Evolutionary conservation across 495 filamentous ascomycete genomes (phyloP).

Genomic region (Pyrenopolyporus hunteri): DNA sequence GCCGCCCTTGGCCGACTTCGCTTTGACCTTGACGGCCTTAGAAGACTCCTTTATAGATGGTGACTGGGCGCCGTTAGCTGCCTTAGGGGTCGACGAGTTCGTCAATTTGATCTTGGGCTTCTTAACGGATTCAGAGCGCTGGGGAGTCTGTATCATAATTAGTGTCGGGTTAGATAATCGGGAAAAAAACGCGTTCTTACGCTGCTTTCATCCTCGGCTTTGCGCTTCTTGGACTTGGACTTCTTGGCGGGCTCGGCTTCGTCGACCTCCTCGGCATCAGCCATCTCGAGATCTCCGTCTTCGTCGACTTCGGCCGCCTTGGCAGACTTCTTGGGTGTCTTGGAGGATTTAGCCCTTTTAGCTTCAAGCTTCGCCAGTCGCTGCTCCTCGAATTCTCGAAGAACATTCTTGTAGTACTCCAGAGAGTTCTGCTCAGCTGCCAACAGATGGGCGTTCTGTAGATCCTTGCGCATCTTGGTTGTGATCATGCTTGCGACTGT

Average conservation of each 20-base stretch:
- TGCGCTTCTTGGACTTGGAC: conserved; percentile 69
- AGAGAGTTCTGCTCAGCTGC: conserved; percentile 75
- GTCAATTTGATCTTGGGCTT: conserved; percentile 69
- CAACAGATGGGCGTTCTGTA: conserved; percentile 74
- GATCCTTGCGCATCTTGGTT: conserved; percentile 74
- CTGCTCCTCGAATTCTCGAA: conserved; percentile 70
- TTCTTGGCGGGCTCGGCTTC: conserved; percentile 62
- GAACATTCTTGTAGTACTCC: conserved; percentile 75
- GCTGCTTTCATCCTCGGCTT: conserved; percentile 70
- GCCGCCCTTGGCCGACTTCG: conserved; percentile 66
- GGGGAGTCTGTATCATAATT: conserved; percentile 62
- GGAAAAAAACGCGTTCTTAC: conserved; percentile 51
- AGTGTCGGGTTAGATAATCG: conserved; percentile 19
- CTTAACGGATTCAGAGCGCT: conserved; percentile 70
- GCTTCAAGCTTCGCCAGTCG: conserved; percentile 62
- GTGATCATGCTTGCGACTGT: conserved; percentile 66
- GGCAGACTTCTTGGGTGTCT: conserved; percentile 66
- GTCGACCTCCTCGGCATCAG: conserved; percentile 61
- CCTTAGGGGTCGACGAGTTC: conserved; percentile 58
- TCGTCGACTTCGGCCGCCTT: conserved; percentile 61
- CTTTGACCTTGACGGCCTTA: conserved; percentile 61
- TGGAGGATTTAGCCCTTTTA: conserved; percentile 65
- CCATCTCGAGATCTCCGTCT: conserved; percentile 78
- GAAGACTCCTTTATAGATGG: conserved; percentile 40
- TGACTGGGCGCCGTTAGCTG: conserved; percentile 56